Percentiles rank a stretch among this genome's conserved stretches.
phyloP scores from a whole-genome alignment of 148 eudicot species.

The Limonium bicolor region DNA sequence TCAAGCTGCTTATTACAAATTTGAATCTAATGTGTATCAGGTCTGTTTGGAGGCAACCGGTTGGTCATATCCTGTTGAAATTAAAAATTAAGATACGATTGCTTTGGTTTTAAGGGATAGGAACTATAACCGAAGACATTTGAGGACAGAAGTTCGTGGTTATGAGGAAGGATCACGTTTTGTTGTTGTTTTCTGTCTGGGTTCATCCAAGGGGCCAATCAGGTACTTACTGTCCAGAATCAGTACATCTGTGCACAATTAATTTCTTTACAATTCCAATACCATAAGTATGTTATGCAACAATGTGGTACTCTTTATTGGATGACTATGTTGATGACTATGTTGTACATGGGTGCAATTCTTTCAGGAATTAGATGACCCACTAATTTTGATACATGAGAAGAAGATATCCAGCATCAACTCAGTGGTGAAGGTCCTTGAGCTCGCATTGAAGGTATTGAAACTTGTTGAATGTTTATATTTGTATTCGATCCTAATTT shows the following conservation, averaged over 20 bases:
- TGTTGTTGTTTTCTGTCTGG: slow-evolving; percentile 81
- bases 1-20: no score
- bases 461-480: not conserved
- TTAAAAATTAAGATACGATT: slow-evolving; percentile 74
- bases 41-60: slow-evolving; percentile 50
- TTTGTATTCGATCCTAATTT: no score
- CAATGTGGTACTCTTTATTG: no score
- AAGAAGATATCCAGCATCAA: slow-evolving; percentile 40
- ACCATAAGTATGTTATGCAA: no score
- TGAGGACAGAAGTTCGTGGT: slow-evolving; percentile 80
- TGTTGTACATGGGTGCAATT: no score
- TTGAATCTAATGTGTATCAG: slow-evolving; percentile 36
- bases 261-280: no score
- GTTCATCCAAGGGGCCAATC: slow-evolving; percentile 63
- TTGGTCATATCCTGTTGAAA: slow-evolving; percentile 86
- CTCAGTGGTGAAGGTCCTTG: slow-evolving; percentile 34
- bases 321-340: no score
- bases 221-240: no score
- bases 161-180: slow-evolving; percentile 98
- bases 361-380: slow-evolving; percentile 46
- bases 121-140: slow-evolving; percentile 31
- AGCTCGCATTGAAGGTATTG: slow-evolving; percentile 10
- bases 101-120: slow-evolving; percentile 39
- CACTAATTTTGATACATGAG: slow-evolving; percentile 46
- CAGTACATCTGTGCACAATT: no score